Percentiles rank a stretch among this genome's conserved stretches.
Evolutionary conservation across 2,329 filamentous ascomycete genomes (phyloP).

Genomic region (Cladosporium velox): DNA sequence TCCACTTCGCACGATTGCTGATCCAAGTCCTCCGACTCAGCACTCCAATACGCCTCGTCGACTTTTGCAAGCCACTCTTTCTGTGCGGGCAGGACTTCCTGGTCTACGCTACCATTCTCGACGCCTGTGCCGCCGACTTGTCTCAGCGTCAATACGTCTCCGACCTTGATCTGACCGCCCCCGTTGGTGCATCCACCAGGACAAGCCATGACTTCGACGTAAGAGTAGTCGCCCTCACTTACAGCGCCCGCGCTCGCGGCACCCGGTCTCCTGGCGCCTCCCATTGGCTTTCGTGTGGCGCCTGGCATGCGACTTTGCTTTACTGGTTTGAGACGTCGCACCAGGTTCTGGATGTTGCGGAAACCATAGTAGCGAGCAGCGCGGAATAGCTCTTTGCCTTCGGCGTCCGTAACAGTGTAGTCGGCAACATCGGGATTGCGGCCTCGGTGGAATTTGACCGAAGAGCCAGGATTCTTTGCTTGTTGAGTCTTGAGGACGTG

Average conservation of each 20-base stretch:
- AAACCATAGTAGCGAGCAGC: constrained; percentile 95
- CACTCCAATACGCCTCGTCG: constrained; percentile 54
- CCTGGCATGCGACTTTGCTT: constrained; percentile 78
- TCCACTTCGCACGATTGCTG: constrained; percentile 9
- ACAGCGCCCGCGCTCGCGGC: constrained; percentile 39
- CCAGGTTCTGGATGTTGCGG: constrained; percentile 96
- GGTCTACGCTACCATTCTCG: constrained; percentile 37
- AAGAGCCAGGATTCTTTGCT: constrained; percentile 68
- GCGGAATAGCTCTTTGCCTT: constrained; percentile 61
- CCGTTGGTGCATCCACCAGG: constrained; percentile 98
- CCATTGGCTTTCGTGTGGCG: constrained; percentile 59
- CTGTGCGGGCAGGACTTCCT: constrained; percentile 66
- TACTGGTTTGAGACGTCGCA: constrained; percentile 84
- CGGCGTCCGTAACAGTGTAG: constrained; percentile 64
- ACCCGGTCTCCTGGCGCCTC: constrained; percentile 42
- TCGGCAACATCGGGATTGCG: constrained; percentile 91
- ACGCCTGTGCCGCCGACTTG: constrained; percentile 36
- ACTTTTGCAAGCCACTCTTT: constrained; percentile 81
- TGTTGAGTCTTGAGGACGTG: constrained; percentile 79
- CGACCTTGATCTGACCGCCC: constrained; percentile 89
- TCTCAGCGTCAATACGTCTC: constrained; percentile 63
- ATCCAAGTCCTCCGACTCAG: constrained; percentile 29
- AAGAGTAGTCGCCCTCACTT: constrained; percentile 68
- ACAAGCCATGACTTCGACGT: constrained; percentile 98
- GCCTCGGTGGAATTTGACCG: constrained; percentile 70